Evolutionary conservation across 2,329 filamentous ascomycete species (phyloP).

Genomic region (Beauveria australis): DNA sequence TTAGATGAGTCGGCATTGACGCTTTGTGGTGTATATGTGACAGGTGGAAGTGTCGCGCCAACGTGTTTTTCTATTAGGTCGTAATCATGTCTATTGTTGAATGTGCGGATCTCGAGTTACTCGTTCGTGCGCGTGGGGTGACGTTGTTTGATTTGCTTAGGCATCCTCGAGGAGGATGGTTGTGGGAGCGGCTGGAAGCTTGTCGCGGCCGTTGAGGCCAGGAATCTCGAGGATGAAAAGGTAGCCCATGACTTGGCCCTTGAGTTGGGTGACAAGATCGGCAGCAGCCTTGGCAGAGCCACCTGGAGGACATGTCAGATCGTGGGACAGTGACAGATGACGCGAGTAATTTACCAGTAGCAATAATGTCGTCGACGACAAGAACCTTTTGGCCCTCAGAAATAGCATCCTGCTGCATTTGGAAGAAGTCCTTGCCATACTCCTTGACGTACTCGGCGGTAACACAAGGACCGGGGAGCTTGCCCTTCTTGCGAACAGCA

Average conservation of each 20-base stretch:
- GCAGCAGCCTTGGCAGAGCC: slow-evolving; percentile 86
- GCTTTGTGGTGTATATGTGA: background rate
- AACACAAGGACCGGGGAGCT: slow-evolving; percentile 82
- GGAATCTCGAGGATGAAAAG: slow-evolving; percentile 94
- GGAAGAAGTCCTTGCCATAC: slow-evolving; percentile 90
- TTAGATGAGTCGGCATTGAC: slow-evolving; percentile 9
- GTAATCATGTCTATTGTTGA: slow-evolving; percentile 7
- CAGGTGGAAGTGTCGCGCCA: background rate
- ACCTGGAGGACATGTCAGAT: slow-evolving; percentile 42
- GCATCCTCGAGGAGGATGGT: slow-evolving; percentile 66
- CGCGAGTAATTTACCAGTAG: slow-evolving; percentile 63
- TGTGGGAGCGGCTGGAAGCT: slow-evolving; percentile 71
- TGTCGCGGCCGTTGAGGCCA: slow-evolving; percentile 83
- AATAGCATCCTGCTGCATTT: slow-evolving; percentile 86
- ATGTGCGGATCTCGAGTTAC: slow-evolving; percentile 2
- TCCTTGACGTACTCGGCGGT: slow-evolving; percentile 90
- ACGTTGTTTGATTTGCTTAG: slow-evolving; percentile 18
- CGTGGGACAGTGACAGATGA: background rate
- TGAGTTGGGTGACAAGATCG: slow-evolving; percentile 75
- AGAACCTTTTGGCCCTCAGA: slow-evolving; percentile 82
- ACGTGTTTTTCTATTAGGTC: slow-evolving; percentile 4
- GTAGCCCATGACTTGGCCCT: slow-evolving; percentile 79
- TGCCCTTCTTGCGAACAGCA: slow-evolving; percentile 89
- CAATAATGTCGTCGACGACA: slow-evolving; percentile 96
- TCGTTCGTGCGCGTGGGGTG: background rate